Evolutionary conservation across 1,284 basidiomycete genomes (phyloP), one percentile per base, ranked within the genome.

Genomic region (Moniliella sp.): DNA sequence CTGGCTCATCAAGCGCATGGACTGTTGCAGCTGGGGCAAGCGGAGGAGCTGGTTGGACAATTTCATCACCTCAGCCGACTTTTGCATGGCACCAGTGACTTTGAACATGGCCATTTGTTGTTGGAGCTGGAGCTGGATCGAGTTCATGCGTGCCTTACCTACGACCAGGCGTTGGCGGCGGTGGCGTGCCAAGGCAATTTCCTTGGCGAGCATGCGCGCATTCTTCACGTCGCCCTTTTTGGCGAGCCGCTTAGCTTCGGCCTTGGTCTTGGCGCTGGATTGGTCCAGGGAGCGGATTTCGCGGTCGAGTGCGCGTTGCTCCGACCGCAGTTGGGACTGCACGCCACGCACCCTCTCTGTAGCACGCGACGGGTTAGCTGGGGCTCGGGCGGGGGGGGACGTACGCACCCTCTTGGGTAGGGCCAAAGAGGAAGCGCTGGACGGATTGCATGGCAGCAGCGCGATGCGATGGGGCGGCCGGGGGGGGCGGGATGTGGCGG

Each of bases 11-110:
- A 93, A 78, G 17, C 83, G 72, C 91, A 99, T 97, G 0, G 74
- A 71, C 43, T 75, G 76, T 58, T 75, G 79, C 33, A 97, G 73
- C 60, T 97, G 81, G 11, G 91, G 91, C 19, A 97, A 67, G 57
- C 76, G 84, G 50, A 97, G 68, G 28, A 97, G 70, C 29, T 76
- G 67, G 63, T 93, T 97, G 3, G 86, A 88, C 18, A 86, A 69
- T 65, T 81, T 97, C 88, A 99, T 97, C 43, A 97, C 94, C 63
- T 97, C 88, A 1, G 88, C 86, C 7, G 82, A 88, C 63, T 86
- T 94, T 64, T 93, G 84, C 47, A 99, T 67, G 14, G 82, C 74
- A 5, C 91, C 91, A 2, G 91, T 94, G 25, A 97, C 82, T 65
- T 97, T 99, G 49, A 77, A 66, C 78, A 94, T 83, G 0, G 91